Base-by-base conservation (phyloP, 345 rosid species). In the Arabidopsis arenosa region DNA sequence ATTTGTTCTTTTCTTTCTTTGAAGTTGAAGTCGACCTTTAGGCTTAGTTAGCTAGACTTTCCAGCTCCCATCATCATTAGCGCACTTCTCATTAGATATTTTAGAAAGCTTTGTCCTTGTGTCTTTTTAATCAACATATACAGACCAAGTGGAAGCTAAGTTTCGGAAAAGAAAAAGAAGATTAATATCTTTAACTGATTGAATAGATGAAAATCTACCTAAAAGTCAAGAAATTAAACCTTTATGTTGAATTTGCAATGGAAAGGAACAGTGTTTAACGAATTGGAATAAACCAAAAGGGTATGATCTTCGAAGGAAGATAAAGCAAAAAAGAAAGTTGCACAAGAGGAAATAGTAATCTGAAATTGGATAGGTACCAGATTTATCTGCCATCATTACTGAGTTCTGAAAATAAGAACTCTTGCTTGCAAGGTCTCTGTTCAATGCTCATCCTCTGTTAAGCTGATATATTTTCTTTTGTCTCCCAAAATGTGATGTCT, bases 31-130 rank as follows among this genome's bases (percentile, higher is more conserved):
- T 36, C 66, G 66, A 14, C 61, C 55, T 54, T 23, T 76, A 63
- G 75, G 36, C 68, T 58, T 75, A 37, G 62, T 68, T 68, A 75
- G 11, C 23, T 75, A 51, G 40, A 56, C 61, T 67, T 53, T 62
- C 45, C 53, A 61, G 68, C 53, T 48, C 58, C 44, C 43, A 39
- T 56, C 26, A 8, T 56, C 49, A 14, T 36, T 18, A 57, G 9
- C 15, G 18, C 58, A 45, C 59, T 74, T 74, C 72, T 66, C 58
- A 49, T 67, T 48, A 39, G 53, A 75, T 44, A 18, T 48, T 44
- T 21, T 47, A 23, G 30, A 57, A 57, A 37, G 40, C 36, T 55
- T 26, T 73, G 43, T 62, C 70, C 56, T 56, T 39, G 39, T 70
- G 57, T 30, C 57, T 47, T 47, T 13, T 30, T 17, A 12, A 70